A percentile compares a stretch with the other conserved stretches of the same genome.
phyloP scores from a whole-genome alignment of 495 filamentous ascomycete species.

The Cercophora scortea region DNA sequence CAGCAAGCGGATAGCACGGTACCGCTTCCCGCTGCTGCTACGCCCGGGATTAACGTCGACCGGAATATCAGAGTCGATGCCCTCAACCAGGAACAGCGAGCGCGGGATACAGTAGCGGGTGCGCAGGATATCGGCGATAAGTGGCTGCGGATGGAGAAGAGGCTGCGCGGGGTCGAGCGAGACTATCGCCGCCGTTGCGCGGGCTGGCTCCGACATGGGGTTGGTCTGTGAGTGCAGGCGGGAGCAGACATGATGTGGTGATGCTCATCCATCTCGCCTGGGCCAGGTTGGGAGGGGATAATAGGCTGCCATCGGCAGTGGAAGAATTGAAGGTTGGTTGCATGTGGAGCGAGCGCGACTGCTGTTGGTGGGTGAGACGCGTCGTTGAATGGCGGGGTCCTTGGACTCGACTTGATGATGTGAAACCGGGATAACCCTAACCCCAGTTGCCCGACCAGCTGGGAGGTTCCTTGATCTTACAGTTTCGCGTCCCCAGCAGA shows the following conservation, averaged over 20 bases:
- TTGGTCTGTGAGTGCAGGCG: too few species aligned
- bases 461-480: not conserved
- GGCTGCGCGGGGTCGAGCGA: slow-evolving; percentile 6
- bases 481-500: too few species aligned
- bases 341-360: not conserved
- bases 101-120: slow-evolving; percentile 29
- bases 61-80: slow-evolving; percentile 20
- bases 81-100: slow-evolving; percentile 38
- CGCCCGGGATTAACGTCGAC: slow-evolving; percentile 15
- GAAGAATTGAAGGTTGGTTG: too few species aligned
- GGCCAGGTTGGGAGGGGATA: too few species aligned
- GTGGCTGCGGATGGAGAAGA: slow-evolving; percentile 40
- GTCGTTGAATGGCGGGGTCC: not conserved
- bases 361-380: not conserved
- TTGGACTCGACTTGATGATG: not conserved
- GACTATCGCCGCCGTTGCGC: not conserved
- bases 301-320: too few species aligned
- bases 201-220: not conserved
- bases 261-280: too few species aligned
- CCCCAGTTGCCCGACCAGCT: not conserved
- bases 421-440: not conserved
- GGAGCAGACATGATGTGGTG: too few species aligned
- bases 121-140: slow-evolving; percentile 37
- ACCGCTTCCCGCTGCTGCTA: not conserved
- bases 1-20: slow-evolving; percentile 21